phyloP scores from a whole-genome alignment of 2,329 filamentous ascomycete species.

The Albophoma yamanashiensis region DNA sequence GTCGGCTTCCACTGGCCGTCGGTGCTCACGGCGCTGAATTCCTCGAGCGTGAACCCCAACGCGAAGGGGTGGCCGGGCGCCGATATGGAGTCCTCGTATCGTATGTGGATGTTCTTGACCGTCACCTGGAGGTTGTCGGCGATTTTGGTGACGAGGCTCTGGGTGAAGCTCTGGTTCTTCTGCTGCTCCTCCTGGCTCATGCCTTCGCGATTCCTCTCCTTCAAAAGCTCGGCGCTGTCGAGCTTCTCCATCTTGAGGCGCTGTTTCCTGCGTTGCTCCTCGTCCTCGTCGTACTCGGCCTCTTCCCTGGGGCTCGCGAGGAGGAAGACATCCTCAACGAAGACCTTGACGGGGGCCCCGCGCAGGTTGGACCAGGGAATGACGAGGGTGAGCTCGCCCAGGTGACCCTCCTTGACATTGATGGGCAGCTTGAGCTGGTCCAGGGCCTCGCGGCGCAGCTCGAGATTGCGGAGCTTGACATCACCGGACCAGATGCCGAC shows the following conservation, averaged over 20 bases:
- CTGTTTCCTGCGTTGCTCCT: constrained; percentile 79
- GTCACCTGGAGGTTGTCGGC: constrained; percentile 97
- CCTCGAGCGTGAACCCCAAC: constrained; percentile 81
- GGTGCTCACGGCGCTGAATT: constrained; percentile 95
- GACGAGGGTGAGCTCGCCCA: constrained; percentile 80
- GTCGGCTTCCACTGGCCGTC: constrained; percentile 91
- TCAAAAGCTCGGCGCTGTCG: constrained; percentile 88
- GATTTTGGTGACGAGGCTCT: constrained; percentile 90
- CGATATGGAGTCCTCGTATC: constrained; percentile 96
- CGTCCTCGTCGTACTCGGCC: constrained; percentile 82
- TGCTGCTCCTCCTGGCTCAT: constrained; percentile 92
- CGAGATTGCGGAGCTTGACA: constrained; percentile 86
- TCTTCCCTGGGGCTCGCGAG: constrained; percentile 94
- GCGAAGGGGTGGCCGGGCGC: constrained; percentile 93
- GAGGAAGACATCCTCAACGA: constrained; percentile 94
- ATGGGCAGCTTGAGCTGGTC: constrained; percentile 95
- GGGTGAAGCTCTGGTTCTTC: constrained; percentile 95
- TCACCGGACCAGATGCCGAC: constrained; percentile 99
- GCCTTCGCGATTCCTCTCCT: constrained; percentile 84
- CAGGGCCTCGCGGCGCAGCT: constrained; percentile 87
- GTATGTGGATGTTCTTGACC: constrained; percentile 95
- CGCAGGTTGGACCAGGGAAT: constrained; percentile 98
- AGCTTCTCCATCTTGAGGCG: constrained; percentile 98
- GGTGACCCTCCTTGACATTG: constrained; percentile 91
- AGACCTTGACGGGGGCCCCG: constrained; percentile 86